Conservation (phyloP, 805 yeast genomes). For the Kodamaea lidongshanica region DNA sequence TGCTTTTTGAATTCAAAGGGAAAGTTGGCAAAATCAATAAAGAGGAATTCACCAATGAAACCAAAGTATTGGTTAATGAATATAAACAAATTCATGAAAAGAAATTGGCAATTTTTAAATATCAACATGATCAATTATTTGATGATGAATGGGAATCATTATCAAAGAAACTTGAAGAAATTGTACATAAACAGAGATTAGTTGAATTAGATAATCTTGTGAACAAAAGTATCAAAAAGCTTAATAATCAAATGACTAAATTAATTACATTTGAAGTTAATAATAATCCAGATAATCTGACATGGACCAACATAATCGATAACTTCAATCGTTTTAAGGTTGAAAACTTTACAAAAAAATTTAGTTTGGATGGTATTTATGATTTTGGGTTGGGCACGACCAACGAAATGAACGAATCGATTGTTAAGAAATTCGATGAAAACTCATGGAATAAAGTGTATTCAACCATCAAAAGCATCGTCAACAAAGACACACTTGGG, state of each 20-base stretch:
- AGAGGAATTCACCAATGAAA: conserved; percentile 14
- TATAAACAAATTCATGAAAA: neutral
- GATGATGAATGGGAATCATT: conserved; percentile 1
- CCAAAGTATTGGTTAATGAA: conserved; percentile 3
- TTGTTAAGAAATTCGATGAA: conserved; percentile 40
- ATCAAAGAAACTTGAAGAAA: conserved; percentile 34
- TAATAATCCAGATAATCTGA: conserved; percentile 37
- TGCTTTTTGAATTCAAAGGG: conserved; percentile 8
- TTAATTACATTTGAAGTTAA: conserved; percentile 42
- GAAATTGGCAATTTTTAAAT: conserved; percentile 4
- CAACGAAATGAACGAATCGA: conserved; percentile 34
- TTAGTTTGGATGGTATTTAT: conserved; percentile 14
- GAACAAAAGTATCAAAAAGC: conserved; percentile 40
- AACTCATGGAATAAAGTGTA: conserved; percentile 64
- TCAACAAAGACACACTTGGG: conserved; percentile 61
- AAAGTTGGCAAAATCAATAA: conserved; percentile 9
- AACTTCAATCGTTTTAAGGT: conserved; percentile 18
- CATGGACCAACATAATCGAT: conserved; percentile 17
- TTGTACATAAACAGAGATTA: conserved; percentile 33
- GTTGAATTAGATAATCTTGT: conserved; percentile 29
- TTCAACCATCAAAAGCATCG: conserved; percentile 51
- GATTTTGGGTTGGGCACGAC: conserved; percentile 66
- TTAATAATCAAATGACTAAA: conserved; percentile 45
- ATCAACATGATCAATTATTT: conserved; percentile 5
- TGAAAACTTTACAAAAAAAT: conserved; percentile 9